Percentiles rank a stretch among this genome's conserved stretches.
phyloP scores from a whole-genome alignment of 2,329 filamentous ascomycete species.

The Aspergillus japonicus region DNA sequence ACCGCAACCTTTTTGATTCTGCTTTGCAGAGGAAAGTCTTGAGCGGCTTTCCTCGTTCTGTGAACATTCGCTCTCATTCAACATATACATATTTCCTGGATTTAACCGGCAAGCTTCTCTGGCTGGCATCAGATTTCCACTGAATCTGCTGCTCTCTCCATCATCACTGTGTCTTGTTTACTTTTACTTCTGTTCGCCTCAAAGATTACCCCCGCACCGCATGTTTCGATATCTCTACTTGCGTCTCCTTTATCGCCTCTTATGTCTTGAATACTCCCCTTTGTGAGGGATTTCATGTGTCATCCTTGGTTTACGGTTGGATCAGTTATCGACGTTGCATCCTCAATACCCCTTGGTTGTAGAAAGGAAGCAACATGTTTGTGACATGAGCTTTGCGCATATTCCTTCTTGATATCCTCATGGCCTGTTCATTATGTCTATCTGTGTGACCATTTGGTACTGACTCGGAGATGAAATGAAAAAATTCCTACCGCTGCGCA shows the following conservation, averaged over 20 bases:
- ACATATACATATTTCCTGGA: background rate
- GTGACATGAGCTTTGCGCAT: constrained; percentile 5
- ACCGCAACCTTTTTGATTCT: background rate
- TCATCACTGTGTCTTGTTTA: background rate
- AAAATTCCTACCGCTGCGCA: background rate
- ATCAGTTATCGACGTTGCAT: background rate
- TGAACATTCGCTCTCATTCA: constrained; percentile 6
- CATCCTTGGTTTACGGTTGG: background rate
- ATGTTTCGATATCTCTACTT: background rate
- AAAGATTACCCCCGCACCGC: background rate
- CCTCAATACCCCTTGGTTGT: constrained; percentile 1
- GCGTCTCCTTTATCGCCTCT: background rate
- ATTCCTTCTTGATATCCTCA: constrained; percentile 12
- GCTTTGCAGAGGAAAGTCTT: background rate
- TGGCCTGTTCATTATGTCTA: constrained; percentile 13
- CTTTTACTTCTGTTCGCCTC: background rate
- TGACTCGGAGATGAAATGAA: constrained; percentile 1
- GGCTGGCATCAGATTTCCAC: background rate
- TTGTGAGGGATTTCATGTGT: background rate
- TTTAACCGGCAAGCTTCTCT: background rate
- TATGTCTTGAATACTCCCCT: background rate
- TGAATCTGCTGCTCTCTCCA: background rate
- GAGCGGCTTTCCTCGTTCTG: constrained; percentile 20
- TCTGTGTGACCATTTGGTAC: constrained; percentile 1
- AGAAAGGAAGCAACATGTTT: constrained; percentile 9